phyloP scores from a whole-genome alignment of 108 stramenopile genomes.

The Parmales sp. region DNA sequence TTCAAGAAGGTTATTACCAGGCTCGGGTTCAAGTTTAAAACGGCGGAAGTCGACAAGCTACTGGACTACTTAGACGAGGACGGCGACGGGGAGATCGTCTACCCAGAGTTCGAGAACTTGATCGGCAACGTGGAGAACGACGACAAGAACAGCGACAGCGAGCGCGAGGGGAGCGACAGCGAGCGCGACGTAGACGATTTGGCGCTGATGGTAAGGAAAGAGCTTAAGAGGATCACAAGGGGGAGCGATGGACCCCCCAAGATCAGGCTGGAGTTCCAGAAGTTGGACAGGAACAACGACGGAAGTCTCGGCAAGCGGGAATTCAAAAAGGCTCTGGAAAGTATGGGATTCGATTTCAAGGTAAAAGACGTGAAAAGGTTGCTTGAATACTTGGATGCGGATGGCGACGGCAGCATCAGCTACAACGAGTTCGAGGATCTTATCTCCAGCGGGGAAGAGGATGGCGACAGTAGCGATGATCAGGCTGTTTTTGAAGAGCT shows the following conservation, averaged over 20 bases:
- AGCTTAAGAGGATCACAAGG: background rate
- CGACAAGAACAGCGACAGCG: background rate
- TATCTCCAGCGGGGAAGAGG: background rate
- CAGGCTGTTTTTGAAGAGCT: background rate
- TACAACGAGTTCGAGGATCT: background rate
- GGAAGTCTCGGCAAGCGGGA: slow-evolving; percentile 11
- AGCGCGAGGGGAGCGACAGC: background rate
- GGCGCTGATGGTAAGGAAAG: background rate
- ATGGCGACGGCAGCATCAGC: slow-evolving; percentile 1
- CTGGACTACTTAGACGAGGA: background rate
- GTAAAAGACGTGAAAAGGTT: slow-evolving; percentile 11
- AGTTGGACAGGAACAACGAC: background rate
- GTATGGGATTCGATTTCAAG: slow-evolving; percentile 14
- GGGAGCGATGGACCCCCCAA: background rate
- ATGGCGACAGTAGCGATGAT: background rate
- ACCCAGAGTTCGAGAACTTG: background rate
- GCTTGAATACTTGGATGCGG: background rate
- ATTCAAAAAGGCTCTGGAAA: slow-evolving; percentile 9
- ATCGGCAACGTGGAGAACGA: background rate
- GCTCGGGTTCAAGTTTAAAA: slow-evolving; percentile 12
- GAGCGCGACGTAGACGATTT: slow-evolving; percentile 6
- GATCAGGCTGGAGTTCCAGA: background rate
- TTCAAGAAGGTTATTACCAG: slow-evolving; percentile 6
- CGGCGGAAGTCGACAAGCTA: slow-evolving; percentile 13
- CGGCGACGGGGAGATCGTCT: slow-evolving; percentile 3